These are phyloP conservation scores for Apophysomyces trapeziformis DNA, from an alignment of 371 early-diverging fungal genomes.

Conservation along the genomic window DNA sequence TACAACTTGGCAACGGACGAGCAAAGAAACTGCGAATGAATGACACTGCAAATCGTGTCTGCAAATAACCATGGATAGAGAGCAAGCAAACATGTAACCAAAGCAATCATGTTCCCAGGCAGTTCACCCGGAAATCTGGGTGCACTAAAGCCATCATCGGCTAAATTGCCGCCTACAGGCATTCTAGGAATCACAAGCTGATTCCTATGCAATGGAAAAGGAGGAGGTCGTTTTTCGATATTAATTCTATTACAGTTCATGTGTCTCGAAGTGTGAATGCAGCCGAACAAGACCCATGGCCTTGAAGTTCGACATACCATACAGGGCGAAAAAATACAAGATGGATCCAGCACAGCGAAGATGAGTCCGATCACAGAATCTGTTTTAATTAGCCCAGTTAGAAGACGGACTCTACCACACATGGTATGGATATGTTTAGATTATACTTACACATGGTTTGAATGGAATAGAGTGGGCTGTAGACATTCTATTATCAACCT, in stretches of 20 bases:
- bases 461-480: too few species aligned
- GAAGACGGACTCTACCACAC: too few species aligned
- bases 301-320: too few species aligned
- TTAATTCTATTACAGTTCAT: not conserved
- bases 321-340: too few species aligned
- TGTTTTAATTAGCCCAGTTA: too few species aligned
- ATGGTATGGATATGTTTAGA: too few species aligned
- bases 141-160: not conserved
- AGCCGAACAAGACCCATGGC: too few species aligned
- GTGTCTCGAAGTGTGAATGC: not conserved
- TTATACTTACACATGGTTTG: too few species aligned
- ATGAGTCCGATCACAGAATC: too few species aligned
- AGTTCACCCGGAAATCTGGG: not conserved
- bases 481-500: too few species aligned
- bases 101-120: not conserved
- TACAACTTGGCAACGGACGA: too few species aligned
- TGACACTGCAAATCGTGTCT: not conserved
- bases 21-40: not conserved
- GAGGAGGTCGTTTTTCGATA: not conserved
- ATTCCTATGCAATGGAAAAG: not conserved
- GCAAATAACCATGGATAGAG: conserved; percentile 4
- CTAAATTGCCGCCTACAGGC: not conserved
- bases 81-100: not conserved
- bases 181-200: not conserved
- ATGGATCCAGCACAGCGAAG: too few species aligned